These are phyloP conservation scores for Epipyxis sp. DNA, from an alignment of 108 stramenopile species.

Conservation along the genomic window DNA sequence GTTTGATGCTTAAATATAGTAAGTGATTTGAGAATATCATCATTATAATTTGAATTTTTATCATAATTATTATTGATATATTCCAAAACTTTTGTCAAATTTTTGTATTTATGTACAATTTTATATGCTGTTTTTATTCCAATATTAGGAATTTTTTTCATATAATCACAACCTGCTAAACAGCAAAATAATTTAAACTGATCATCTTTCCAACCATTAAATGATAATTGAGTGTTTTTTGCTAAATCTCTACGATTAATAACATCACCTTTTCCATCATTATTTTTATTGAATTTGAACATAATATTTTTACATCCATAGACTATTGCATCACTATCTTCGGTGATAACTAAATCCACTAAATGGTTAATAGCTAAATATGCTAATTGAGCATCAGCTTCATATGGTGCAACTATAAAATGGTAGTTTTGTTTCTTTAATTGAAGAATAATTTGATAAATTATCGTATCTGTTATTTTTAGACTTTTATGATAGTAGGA, in stretches of 20 bases:
- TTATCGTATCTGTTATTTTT: neutral
- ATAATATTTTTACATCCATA: slow-evolving; percentile 70
- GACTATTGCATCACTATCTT: slow-evolving; percentile 89
- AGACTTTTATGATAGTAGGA: too few species aligned
- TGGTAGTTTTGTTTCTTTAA: neutral
- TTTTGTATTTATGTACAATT: slow-evolving; percentile 63
- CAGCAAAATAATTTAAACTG: slow-evolving; percentile 89
- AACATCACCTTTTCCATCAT: slow-evolving; percentile 60
- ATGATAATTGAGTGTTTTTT: slow-evolving; percentile 34
- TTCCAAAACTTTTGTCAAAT: slow-evolving; percentile 58
- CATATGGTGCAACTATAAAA: slow-evolving; percentile 68
- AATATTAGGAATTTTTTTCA: slow-evolving; percentile 69
- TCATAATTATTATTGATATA: slow-evolving; percentile 34
- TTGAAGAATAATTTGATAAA: neutral
- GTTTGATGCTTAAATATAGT: slow-evolving; percentile 81
- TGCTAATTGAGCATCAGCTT: slow-evolving; percentile 95
- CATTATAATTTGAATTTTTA: slow-evolving; percentile 67
- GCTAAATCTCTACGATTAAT: slow-evolving; percentile 48
- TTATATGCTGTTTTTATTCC: slow-evolving; percentile 77
- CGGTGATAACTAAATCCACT: slow-evolving; percentile 84
- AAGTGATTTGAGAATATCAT: slow-evolving; percentile 68
- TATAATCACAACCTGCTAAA: slow-evolving; percentile 91
- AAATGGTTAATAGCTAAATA: slow-evolving; percentile 62
- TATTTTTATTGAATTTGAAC: slow-evolving; percentile 68
- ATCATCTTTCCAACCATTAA: slow-evolving; percentile 68